Base-by-base conservation (phyloP, 768 basidiomycete species). In the Pleurotus cornucopiae region DNA sequence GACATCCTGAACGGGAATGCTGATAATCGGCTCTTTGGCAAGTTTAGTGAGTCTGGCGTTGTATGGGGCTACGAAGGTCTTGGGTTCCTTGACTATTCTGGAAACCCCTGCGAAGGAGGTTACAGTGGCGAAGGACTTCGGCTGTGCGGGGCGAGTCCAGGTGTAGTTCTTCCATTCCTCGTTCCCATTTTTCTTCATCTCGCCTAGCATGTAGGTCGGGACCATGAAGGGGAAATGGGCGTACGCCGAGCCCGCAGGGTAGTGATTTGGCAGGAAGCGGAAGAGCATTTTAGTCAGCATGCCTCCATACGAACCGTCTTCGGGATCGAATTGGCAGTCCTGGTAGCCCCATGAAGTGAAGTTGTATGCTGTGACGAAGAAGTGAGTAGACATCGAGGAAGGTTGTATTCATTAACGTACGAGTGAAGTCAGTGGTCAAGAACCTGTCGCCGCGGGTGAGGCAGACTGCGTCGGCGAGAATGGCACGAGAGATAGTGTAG, bases 401-500 rank as follows among this genome's bases (percentile, higher is more conserved):
- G 30, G 30, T 34, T 34, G 30, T 34, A 34, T 34, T 3, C 9
- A 34, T 38, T 16, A 5, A 73, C 87, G 18, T 61, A 88, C 89
- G 88, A 6, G 88, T 92, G 63, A 84, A 85, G 43, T 91, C 89
- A 6, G 78, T 76, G 0, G 91, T 91, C 60, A 89, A 69, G 72
- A 88, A 92, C 4, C 88, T 81, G 65, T 94, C 91, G 5, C 91
- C 90, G 30, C 91, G 82, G 26, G 80, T 82, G 56, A 93, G 73
- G 59, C 78, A 83, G 37, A 91, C 85, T 1, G 89, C 90, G 65
- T 91, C 89, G 9, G 85, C 77, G 12, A 94, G 74, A 60, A 94
- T 93, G n/a, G 89, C 88, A 44, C 91, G 78, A 5, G 89, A 89
- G 60, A 90, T 86, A 4, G 91, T 92, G 71, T 84, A 91, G 23